Evolutionary conservation across 495 filamentous ascomycete species (phyloP), one percentile per base, ranked within the genome.

Genomic region (Tuber umbilicatum): DNA sequence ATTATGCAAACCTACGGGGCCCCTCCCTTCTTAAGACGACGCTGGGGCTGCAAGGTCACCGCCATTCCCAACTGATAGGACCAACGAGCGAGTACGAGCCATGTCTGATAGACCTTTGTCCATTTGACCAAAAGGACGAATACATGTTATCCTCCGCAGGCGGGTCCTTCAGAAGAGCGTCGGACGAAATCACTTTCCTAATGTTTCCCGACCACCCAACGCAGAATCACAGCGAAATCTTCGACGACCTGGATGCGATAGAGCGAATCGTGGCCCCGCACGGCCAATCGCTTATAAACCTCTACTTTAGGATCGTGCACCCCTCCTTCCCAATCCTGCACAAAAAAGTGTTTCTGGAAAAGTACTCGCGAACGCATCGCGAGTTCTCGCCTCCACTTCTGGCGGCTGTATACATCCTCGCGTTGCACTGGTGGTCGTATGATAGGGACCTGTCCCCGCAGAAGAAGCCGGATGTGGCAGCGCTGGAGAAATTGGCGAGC

Each of bases 241-340:
- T 86, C 68, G 87, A 91, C 70, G 90, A 94, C 74, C 85, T 91
- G 72, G 91, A 93, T 80, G 89, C 89, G 79, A 90, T 98, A 80
- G 93, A 98, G 83, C 88, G 88, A 74, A 85, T 95, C 79, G 91
- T 97, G 70, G 88, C 91, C 42, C 92, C 93, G 9, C 89, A 97
- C 83, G 93, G 93, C 64, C 88, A 90, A 73, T 89, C 89, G 17
- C 81, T 97, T 82, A 89, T 97, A 70, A 91, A 94, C 74, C 87
- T 96, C 71, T 99, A 94, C 86, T 97, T 97, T 79, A 88, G 89
- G 71, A 87, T 92, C 72, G 90, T 97, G 68, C 95, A 97, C 83
- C 94, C 93, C 1, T 93, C 88, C 74, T 96, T 97, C 79, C 94
- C 94, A 43, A 93, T 99, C 74, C 85, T 97, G 70, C 90, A 97